A percentile compares a stretch with the other conserved stretches of the same genome.
These are phyloP conservation scores for Mortierella sp. DNA, from an alignment of 371 early-diverging fungal genomes.

Conservation along the genomic window DNA sequence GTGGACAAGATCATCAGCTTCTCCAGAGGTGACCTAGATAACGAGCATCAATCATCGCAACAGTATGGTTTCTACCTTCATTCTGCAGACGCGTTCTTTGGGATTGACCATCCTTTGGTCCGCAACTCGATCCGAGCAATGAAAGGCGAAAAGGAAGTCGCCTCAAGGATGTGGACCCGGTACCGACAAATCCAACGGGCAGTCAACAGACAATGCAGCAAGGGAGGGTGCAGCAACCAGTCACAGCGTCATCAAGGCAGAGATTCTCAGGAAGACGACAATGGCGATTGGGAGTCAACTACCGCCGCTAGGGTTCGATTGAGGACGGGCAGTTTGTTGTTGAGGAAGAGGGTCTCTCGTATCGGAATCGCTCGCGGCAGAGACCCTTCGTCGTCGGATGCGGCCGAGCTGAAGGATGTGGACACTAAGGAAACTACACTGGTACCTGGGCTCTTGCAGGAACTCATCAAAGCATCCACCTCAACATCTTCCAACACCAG, in stretches of 20 bases:
- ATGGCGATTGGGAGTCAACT: not conserved
- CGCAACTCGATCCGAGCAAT: constrained; percentile 18
- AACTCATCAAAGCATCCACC: constrained; percentile 2
- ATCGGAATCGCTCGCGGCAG: constrained; percentile 14
- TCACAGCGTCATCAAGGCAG: not conserved
- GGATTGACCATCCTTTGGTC: constrained; percentile 17
- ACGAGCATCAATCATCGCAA: not conserved
- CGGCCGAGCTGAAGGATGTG: not conserved
- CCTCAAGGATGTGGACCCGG: constrained; percentile 27
- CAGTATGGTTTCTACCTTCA: constrained; percentile 9
- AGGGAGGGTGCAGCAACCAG: not conserved
- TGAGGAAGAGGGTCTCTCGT: constrained; percentile 16
- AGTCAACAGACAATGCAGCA: constrained; percentile 14
- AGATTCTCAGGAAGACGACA: not conserved
- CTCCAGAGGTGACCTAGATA: not conserved
- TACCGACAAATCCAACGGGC: constrained; percentile 15
- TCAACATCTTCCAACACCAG: not conserved
- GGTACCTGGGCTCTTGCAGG: not conserved
- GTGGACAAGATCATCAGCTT: constrained; percentile 19
- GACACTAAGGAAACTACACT: not conserved
- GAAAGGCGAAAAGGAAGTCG: constrained; percentile 13
- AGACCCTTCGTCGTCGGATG: no score
- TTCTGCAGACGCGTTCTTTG: constrained; percentile 23
- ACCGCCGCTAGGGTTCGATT: constrained; percentile 27
- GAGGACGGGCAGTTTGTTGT: constrained; percentile 2